phyloP scores from a whole-genome alignment of 345 rosid species.

The Aquilaria malaccensis region DNA sequence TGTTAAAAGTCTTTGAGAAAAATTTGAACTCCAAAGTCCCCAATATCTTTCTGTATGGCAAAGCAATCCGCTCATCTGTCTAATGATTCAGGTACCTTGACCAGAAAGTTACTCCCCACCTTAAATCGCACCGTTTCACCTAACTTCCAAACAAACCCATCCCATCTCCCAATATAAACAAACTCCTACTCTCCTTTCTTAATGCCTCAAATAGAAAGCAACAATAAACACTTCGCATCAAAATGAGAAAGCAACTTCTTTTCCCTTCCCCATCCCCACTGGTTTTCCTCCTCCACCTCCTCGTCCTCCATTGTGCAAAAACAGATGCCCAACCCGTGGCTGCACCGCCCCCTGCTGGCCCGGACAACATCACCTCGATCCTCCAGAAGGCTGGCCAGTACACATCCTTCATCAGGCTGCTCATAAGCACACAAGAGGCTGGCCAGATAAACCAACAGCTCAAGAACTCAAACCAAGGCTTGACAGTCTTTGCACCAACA shows the following conservation, averaged over 20 bases:
- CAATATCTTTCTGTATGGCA: too few relatives aligned
- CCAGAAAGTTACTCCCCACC: constrained; percentile 18
- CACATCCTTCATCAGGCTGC: constrained; percentile 50
- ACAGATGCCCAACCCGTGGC: constrained; percentile 25
- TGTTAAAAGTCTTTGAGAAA: too few relatives aligned
- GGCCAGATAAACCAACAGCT: constrained; percentile 73
- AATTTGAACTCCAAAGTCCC: too few relatives aligned
- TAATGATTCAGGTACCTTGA: too few relatives aligned
- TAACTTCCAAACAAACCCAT: constrained; percentile 20
- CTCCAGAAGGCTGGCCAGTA: constrained; percentile 81
- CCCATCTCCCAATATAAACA: constrained; percentile 19
- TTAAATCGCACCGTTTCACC: constrained; percentile 26
- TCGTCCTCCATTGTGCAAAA: constrained; percentile 20
- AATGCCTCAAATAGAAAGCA: constrained; percentile 8
- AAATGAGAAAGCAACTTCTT: constrained; percentile 30
- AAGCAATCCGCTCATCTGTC: too few relatives aligned
- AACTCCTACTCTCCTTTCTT: constrained; percentile 11
- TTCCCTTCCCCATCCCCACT: constrained; percentile 4
- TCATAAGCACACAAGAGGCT: constrained; percentile 53
- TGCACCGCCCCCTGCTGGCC: constrained; percentile 46
- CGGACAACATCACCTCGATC: constrained; percentile 61
- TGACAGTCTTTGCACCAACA: constrained; percentile 72
- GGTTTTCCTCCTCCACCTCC: constrained; percentile 20
- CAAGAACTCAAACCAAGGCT: constrained; percentile 62
- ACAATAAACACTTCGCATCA: not conserved